Evolutionary conservation across 306 rosid genomes (phyloP), one percentile per base, ranked within the genome.

Genomic region (Corylus heterophylla): DNA sequence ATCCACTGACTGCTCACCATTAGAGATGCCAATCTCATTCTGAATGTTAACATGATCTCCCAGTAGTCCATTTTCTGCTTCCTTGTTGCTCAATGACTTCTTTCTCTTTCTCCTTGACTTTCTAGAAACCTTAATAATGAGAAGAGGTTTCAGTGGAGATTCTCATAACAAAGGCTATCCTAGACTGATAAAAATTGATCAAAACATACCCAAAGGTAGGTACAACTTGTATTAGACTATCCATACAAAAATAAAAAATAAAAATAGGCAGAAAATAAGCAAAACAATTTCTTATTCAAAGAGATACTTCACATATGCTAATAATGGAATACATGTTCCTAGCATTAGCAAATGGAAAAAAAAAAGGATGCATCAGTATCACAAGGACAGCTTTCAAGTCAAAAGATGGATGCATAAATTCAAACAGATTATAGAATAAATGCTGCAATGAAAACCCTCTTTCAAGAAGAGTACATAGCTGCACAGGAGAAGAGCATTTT

Each of bases 101-200:
- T 88, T 91, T 71, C 81, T 89, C 67, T 64, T 85, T 84, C 85
- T 91, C 92, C 97, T 87, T 59, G 88, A 80, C 82, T 91, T 94
- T 76, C 42, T 89, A 64, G 95, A 85, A 77, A 94, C 98, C 98
- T 94, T 76, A 62, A 83, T 50, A 71, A 84, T 52, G 16, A 74
- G 74, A 81, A 39, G 55, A 37, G 6, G 18, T 18, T 67, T 42
- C 8, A 67, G 8, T 20, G 5, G 72, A 67, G 25, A 67, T 39
- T n/a, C 27, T 44, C 72, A 39, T 25, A 67, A 10, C 51, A 67
- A 67, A 17, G 29, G 51, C 72, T 42, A 39, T n/a, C 72, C 49
- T 39, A n/a, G 16, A 67, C 49, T 67, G n/a, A 42, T 42, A 67
- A 67, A 14, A 67, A 37, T 67, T 17, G 25, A 67, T 7, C 25